Percentiles rank a stretch among this genome's conserved stretches.
phyloP scores from a whole-genome alignment of 805 yeast species.

The Kregervanrija fluxuum region DNA sequence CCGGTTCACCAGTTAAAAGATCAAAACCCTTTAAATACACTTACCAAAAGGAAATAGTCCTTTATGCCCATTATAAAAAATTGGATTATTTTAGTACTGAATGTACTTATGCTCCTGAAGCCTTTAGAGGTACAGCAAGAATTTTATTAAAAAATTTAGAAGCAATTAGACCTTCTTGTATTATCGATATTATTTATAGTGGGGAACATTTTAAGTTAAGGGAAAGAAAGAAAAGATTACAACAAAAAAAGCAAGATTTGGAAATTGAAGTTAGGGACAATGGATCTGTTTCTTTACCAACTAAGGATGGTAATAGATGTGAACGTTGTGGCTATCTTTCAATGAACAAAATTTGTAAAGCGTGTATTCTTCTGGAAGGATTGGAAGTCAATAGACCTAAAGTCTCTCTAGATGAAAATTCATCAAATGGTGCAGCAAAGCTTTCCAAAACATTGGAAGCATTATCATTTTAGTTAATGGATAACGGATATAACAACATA shows the following conservation, averaged over 20 bases:
- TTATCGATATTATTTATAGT: conserved; percentile 87
- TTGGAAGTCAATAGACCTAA: conserved; percentile 71
- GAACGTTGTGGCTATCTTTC: conserved; percentile 89
- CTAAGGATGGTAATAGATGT: conserved; percentile 63
- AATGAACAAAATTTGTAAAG: conserved; percentile 84
- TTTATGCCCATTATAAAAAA: conserved; percentile 94
- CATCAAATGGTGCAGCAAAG: conserved; percentile 57
- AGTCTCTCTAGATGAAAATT: conserved; percentile 44
- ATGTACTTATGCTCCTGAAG: conserved; percentile 97
- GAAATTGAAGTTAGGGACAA: conserved; percentile 52
- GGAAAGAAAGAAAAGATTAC: conserved; percentile 41
- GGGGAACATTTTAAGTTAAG: conserved; percentile 79
- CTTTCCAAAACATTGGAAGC: conserved; percentile 54
- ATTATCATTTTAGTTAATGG: conserved; percentile 42
- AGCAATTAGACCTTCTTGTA: conserved; percentile 84
- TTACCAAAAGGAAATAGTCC: conserved; percentile 93
- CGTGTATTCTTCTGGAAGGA: conserved; percentile 82
- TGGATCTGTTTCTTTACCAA: conserved; percentile 49
- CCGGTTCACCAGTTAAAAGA: conserved; percentile 85
- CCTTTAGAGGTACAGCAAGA: conserved; percentile 96
- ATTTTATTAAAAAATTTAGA: conserved; percentile 86
- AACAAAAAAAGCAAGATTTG: conserved; percentile 24
- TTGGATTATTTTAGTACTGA: conserved; percentile 95
- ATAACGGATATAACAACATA: background rate
- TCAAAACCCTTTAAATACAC: conserved; percentile 94